Evolutionary conservation across 495 filamentous ascomycete genomes (phyloP).

Genomic region (Xylaria cubensis): DNA sequence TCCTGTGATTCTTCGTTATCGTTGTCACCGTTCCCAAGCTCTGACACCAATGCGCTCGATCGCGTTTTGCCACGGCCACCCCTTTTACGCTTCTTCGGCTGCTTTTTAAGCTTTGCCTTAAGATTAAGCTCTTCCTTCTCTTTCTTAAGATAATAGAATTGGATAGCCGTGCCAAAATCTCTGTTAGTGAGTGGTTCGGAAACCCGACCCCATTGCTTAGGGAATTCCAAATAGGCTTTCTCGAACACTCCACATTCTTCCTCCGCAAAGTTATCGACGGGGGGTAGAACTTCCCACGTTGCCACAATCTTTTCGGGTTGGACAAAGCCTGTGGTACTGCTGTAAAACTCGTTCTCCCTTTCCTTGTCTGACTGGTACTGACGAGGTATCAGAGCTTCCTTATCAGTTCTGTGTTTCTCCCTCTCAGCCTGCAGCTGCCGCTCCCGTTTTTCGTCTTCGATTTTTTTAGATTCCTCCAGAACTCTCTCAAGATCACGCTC

Average conservation of each 20-base stretch:
- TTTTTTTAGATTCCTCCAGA: slow-evolving; percentile 76
- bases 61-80: slow-evolving; percentile 65
- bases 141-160: slow-evolving; percentile 95
- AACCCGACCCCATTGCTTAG: slow-evolving; percentile 94
- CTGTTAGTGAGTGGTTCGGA: slow-evolving; percentile 74
- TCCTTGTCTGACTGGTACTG: slow-evolving; percentile 67
- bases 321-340: slow-evolving; percentile 75
- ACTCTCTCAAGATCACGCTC: slow-evolving; percentile 81
- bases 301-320: slow-evolving; percentile 69
- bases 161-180: slow-evolving; percentile 84
- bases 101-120: slow-evolving; percentile 80
- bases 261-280: slow-evolving; percentile 80
- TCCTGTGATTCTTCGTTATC: slow-evolving; percentile 61
- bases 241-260: slow-evolving; percentile 82
- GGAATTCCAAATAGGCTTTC: slow-evolving; percentile 76
- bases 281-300: slow-evolving; percentile 75
- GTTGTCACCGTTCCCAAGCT: slow-evolving; percentile 67
- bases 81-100: slow-evolving; percentile 68
- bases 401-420: slow-evolving; percentile 75
- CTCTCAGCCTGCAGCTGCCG: slow-evolving; percentile 71
- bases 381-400: slow-evolving; percentile 83
- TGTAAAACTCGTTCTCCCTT: slow-evolving; percentile 62
- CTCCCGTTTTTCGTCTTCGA: slow-evolving; percentile 75
- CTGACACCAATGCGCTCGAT: slow-evolving; percentile 77
- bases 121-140: slow-evolving; percentile 87